A percentile compares a stretch with the other conserved stretches of the same genome.
phyloP scores from a whole-genome alignment of 2,329 filamentous ascomycete genomes.

The Aotearoamyces nothofagi region DNA sequence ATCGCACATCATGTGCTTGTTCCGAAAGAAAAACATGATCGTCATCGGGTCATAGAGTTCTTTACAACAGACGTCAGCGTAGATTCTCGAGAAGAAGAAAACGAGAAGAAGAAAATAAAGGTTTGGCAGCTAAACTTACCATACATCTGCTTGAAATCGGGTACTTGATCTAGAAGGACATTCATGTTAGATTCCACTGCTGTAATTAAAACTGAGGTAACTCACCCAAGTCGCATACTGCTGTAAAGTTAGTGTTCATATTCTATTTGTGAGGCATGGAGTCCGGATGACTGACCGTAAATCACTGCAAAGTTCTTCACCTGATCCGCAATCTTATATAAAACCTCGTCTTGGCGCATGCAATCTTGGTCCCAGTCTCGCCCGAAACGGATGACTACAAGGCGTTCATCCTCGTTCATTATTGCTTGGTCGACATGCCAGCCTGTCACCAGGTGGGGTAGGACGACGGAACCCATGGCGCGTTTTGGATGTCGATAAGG shows the following conservation, averaged over 20 bases:
- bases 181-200: no score
- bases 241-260: no score
- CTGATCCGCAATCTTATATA: conserved; percentile 83
- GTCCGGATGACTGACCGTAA: conserved; percentile 92
- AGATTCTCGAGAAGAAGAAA: no score
- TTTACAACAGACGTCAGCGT: no score
- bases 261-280: no score
- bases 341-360: conserved; percentile 79
- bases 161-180: conserved; percentile 79
- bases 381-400: conserved; percentile 88
- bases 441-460: conserved; percentile 79
- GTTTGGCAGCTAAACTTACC: no score
- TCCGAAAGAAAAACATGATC: conserved; percentile 95
- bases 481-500: no score
- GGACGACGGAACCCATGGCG: conserved; percentile 84
- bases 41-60: conserved; percentile 82
- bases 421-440: conserved; percentile 99
- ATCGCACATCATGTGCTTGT: conserved; percentile 99
- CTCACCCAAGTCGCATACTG: no score
- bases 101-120: no score
- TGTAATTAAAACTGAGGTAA: no score
- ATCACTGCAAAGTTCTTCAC: conserved; percentile 90
- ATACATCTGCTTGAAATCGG: conserved; percentile 96
- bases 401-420: conserved; percentile 72
- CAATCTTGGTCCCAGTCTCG: conserved; percentile 71